phyloP scores from a whole-genome alignment of 208 protist species.

The Phytomonas francai region DNA sequence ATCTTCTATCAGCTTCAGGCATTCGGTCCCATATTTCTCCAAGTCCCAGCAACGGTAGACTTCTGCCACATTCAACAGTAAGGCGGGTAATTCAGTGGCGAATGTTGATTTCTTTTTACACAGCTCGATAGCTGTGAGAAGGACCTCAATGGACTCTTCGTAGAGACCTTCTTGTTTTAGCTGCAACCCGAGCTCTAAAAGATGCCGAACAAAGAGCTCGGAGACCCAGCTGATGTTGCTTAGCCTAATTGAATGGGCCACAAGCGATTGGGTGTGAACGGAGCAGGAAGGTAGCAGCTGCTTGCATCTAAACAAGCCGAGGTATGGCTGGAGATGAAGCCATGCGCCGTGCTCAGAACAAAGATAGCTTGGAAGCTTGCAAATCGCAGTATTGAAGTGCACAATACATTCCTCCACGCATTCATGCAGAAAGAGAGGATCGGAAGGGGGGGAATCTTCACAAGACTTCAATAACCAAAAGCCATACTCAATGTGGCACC shows the following conservation, averaged over 20 bases:
- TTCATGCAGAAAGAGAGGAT: conserved; percentile 24
- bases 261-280: conserved; percentile 54
- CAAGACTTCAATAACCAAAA: conserved; percentile 59
- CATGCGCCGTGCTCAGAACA: conserved; percentile 71
- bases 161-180: conserved; percentile 58
- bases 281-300: conserved; percentile 62
- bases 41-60: conserved; percentile 68
- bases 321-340: conserved; percentile 74
- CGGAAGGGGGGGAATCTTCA: conserved; percentile 18
- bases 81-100: conserved; percentile 32
- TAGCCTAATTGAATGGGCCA: conserved; percentile 54
- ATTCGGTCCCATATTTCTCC: conserved; percentile 33
- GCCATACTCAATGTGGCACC: conserved; percentile 59
- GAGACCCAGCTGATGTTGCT: conserved; percentile 69
- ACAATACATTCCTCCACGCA: conserved; percentile 55
- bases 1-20: conserved; percentile 44
- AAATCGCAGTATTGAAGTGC: conserved; percentile 61
- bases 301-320: conserved; percentile 65
- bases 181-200: conserved; percentile 56
- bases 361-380: conserved; percentile 52
- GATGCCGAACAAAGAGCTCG: conserved; percentile 62
- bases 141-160: conserved; percentile 34
- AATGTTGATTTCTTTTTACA: conserved; percentile 58
- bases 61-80: conserved; percentile 62
- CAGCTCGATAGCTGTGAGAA: conserved; percentile 56